Percentiles rank a stretch among this genome's conserved stretches.
Evolutionary conservation across 2,329 filamentous ascomycete species (phyloP).

Genomic region (Drechmeria coniospora): DNA sequence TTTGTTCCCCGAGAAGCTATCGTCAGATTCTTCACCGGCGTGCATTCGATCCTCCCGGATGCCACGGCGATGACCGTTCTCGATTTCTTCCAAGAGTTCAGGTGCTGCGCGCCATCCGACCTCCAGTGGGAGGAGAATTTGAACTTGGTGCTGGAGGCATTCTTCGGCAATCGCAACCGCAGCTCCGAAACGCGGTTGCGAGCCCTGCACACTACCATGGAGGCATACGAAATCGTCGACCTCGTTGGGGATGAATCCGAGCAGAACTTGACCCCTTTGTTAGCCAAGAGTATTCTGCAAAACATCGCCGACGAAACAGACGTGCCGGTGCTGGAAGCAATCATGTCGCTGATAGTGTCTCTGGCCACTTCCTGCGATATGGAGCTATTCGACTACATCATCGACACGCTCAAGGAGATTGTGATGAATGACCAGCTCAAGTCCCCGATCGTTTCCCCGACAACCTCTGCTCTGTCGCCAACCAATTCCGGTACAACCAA

Average conservation of each 20-base stretch:
- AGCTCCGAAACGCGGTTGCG: conserved; percentile 46
- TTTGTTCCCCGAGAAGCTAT: conserved; percentile 51
- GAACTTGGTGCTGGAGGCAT: conserved; percentile 40
- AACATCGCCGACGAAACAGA: conserved; percentile 49
- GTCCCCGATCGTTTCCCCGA: conserved; percentile 22
- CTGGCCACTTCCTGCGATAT: conserved; percentile 46
- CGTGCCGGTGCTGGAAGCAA: conserved; percentile 45
- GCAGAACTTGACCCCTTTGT: conserved; percentile 37
- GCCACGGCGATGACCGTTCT: conserved; percentile 48
- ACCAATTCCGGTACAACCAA: conserved; percentile 7
- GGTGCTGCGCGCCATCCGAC: conserved; percentile 58
- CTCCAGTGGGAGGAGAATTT: conserved; percentile 51
- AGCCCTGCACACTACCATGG: conserved; percentile 44
- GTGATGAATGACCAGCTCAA: conserved; percentile 32
- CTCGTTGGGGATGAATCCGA: conserved; percentile 43
- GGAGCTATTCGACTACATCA: conserved; percentile 42
- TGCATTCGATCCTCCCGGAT: conserved; percentile 48
- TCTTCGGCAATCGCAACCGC: conserved; percentile 46
- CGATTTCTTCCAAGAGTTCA: conserved; percentile 51
- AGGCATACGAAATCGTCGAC: conserved; percentile 42
- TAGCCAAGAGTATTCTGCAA: conserved; percentile 46
- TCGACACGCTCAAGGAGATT: conserved; percentile 35
- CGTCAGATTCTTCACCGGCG: conserved; percentile 48
- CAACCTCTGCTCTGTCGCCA: conserved; percentile 10
- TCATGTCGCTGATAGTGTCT: conserved; percentile 48